Base-by-base conservation (phyloP, 208 protist species). In the Leishmania major region DNA sequence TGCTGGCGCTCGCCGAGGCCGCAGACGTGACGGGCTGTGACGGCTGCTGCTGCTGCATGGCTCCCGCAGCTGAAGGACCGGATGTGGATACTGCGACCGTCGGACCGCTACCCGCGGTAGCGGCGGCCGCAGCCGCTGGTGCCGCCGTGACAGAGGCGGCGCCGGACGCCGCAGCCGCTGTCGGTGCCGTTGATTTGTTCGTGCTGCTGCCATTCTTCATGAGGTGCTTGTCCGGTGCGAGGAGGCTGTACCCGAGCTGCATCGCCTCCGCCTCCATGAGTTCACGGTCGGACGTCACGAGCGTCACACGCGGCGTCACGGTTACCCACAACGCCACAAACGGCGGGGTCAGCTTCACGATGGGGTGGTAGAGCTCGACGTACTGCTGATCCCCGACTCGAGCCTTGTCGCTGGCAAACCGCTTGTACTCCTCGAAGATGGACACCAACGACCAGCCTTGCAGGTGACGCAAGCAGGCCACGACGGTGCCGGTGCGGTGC, bases 391-490 rank as follows among this genome's bases (percentile, higher is more conserved):
- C 98, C 11, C 97, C 85, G 70, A 98, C 90, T 40, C 98, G 90
- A 0, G 92, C 97, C 88, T 99, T 99, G 80, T 96, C 96, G 3
- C 97, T 96, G 37, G 98, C 97, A 78, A 99, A 99, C 79, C 94
- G 90, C 78, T 95, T 93, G 86, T 99, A 99, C 79, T 99, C 98
- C 70, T 98, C 97, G 80, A 99, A 98, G 35, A 99, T 99, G 78
- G 97, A 99, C 4, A 98, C 98, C 1, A 99, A 85, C 0, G 98
- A 99, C 98, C 97, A 99, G 40, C 96, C 96, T 80, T 99, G 98
- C 59, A 98, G 73, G 74, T 96, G 88, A 40, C 97, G 96, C 60
- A 99, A 87, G 67, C 93, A 98, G 2, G 93, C 97, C n/a, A 98
- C 97, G 1, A 99, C 89, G 31, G 97, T 98, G 47, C 98, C 98